Conservation (phyloP, 1,284 basidiomycete species). For the Porogramme epimiltina region DNA sequence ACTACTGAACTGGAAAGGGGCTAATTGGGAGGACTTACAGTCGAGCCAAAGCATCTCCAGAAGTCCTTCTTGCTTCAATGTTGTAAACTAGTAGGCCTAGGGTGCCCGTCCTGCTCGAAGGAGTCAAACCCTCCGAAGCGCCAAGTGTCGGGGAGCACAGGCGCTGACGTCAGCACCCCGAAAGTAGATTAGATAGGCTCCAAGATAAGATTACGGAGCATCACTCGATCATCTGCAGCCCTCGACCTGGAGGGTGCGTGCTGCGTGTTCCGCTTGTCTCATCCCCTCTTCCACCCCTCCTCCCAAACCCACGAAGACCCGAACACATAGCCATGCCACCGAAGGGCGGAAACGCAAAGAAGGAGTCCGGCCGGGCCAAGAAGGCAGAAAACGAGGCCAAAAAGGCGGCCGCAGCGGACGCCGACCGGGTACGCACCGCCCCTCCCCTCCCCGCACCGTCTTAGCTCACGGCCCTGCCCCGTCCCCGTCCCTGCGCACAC, state of each 20-base stretch:
- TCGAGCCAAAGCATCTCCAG: no score
- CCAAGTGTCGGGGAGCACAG: no score
- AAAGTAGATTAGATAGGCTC: no score
- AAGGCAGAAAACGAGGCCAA: constrained; percentile 92
- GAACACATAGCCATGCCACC: constrained; percentile 73
- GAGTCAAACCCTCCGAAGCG: no score
- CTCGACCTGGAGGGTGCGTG: neutral
- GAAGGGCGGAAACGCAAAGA: constrained; percentile 87
- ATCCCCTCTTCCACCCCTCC: neutral
- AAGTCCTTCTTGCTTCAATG: no score
- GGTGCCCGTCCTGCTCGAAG: no score
- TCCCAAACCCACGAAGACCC: neutral
- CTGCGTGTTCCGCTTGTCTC: neutral
- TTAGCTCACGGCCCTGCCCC: constrained; percentile 3
- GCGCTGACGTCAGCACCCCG: no score
- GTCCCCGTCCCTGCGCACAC: neutral
- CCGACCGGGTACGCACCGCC: constrained; percentile 52
- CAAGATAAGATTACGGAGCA: no score
- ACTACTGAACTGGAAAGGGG: no score
- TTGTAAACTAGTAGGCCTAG: no score
- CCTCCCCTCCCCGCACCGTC: neutral
- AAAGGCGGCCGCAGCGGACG: constrained; percentile 62
- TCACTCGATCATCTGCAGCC: neutral
- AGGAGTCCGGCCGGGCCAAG: constrained; percentile 84
- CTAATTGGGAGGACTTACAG: no score